Percentiles rank a stretch among this genome's conserved stretches.
Conservation (phyloP, 805 yeast genomes). For the Yamadazyma kitorensis region DNA sequence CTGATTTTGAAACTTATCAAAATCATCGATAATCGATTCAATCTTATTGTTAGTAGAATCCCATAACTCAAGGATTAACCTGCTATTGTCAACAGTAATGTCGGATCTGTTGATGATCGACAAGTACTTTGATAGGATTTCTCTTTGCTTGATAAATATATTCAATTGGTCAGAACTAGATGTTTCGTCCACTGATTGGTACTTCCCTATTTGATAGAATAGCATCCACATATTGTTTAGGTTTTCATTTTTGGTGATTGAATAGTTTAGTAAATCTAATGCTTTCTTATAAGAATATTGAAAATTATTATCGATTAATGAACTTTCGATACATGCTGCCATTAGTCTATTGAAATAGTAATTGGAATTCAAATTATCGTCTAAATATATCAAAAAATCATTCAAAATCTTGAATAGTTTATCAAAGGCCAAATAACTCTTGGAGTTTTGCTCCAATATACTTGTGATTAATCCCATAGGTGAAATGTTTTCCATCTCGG, state of each 20-base stretch:
- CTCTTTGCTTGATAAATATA: conserved; percentile 48
- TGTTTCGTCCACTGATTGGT: conserved; percentile 24
- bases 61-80: conserved; percentile 63
- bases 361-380: conserved; percentile 13
- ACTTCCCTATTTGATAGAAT: conserved; percentile 71
- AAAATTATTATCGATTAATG: conserved; percentile 63
- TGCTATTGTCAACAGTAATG: conserved; percentile 49
- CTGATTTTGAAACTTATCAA: not conserved
- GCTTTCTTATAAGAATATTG: conserved; percentile 49
- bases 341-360: conserved; percentile 29
- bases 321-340: conserved; percentile 61
- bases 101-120: conserved; percentile 24
- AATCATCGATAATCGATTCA: conserved; percentile 1
- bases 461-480: conserved; percentile 37
- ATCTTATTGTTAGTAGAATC: conserved; percentile 37
- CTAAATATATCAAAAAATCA: conserved; percentile 41
- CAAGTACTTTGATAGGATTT: conserved; percentile 51
- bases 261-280: conserved; percentile 32
- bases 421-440: conserved; percentile 45
- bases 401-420: conserved; percentile 39
- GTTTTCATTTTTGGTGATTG: conserved; percentile 9
- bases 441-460: conserved; percentile 53
- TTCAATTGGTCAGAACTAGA: conserved; percentile 22
- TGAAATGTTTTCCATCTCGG: conserved; percentile 14
- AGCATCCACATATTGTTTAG: conserved; percentile 59